Evolutionary conservation across 2,329 filamentous ascomycete genomes (phyloP), one percentile per base, ranked within the genome.

Genomic region (Pseudogymnoascus sp.): DNA sequence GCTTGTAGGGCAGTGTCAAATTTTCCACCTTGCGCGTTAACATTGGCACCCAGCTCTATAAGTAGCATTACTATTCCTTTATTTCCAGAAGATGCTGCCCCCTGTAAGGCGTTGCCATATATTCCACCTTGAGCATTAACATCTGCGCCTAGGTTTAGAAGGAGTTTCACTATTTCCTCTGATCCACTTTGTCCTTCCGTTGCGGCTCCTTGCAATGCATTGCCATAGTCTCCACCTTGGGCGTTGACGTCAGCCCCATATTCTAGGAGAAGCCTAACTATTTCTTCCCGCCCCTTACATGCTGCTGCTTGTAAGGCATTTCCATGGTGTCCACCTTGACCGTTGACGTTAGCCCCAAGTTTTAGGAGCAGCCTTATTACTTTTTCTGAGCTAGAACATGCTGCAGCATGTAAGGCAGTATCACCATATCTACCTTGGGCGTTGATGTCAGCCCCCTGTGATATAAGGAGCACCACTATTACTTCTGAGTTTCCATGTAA

Each of bases 1-100:
- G 45, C 61, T 41, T 66, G 67, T 1, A 68, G 49, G 14, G 63
- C 38, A 40, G 18, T 63, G 5, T 63, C 38, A 45, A 35, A 59
- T 2, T n/a, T 11, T n/a, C 35, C 35, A n/a, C 35, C 35, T 38
- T 38, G 35, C 4, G 35, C 35, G 35, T 38, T 38, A 6, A 38
- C 35, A 11, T 38, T 11, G 1, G 35, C 35, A 5, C 35, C 12
- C 4, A 12, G 14, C 14, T 38, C 14, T n/a, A 38, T 4, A n/a
- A 38, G 35, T 11, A n/a, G 35, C 4, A n/a, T n/a, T 14, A 35
- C 33, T 12, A 11, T 35, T 11, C 8, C 33, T 35, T 38, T 14
- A 2, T 4, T 2, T n/a, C 38, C 38, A 9, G 2, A 8, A 3
- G 1, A 14, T 38, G n/a, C n/a, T n/a, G 37, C 37, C 6, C 14